phyloP scores from a whole-genome alignment of 176 grass and related monocot genomes.

The Hyparrhenia diplandra region DNA sequence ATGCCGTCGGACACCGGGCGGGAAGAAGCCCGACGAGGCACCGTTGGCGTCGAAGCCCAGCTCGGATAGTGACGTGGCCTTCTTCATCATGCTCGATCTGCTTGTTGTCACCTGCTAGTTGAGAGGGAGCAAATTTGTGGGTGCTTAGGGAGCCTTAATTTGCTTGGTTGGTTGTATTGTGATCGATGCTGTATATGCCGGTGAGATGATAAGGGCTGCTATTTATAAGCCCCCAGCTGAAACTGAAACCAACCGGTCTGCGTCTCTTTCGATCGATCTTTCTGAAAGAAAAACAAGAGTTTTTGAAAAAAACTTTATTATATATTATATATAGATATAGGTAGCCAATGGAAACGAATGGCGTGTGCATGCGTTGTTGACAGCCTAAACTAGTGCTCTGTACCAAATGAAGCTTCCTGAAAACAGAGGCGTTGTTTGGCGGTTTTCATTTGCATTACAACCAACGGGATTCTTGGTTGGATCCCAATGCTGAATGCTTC shows the following conservation, averaged over 20 bases:
- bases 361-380: neutral
- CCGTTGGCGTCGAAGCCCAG: conserved; percentile 52
- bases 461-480: too few relatives aligned
- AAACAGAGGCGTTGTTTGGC: neutral
- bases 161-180: too few relatives aligned
- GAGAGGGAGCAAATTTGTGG: neutral
- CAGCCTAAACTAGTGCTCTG: neutral
- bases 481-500: too few relatives aligned
- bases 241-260: neutral
- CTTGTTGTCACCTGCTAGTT: neutral
- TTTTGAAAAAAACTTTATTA: neutral
- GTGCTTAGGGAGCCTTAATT: neutral
- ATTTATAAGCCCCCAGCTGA: neutral
- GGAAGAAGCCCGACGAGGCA: conserved; percentile 42
- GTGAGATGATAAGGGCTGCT: neutral
- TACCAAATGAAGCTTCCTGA: neutral
- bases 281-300: neutral
- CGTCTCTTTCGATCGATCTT: neutral
- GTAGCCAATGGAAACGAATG: neutral
- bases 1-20: neutral
- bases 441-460: neutral
- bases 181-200: neutral
- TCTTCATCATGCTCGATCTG: conserved; percentile 30
- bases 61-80: conserved; percentile 49
- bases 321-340: neutral